phyloP scores from a whole-genome alignment of 495 filamentous ascomycete genomes.

The Talaromyces borbonicus region DNA sequence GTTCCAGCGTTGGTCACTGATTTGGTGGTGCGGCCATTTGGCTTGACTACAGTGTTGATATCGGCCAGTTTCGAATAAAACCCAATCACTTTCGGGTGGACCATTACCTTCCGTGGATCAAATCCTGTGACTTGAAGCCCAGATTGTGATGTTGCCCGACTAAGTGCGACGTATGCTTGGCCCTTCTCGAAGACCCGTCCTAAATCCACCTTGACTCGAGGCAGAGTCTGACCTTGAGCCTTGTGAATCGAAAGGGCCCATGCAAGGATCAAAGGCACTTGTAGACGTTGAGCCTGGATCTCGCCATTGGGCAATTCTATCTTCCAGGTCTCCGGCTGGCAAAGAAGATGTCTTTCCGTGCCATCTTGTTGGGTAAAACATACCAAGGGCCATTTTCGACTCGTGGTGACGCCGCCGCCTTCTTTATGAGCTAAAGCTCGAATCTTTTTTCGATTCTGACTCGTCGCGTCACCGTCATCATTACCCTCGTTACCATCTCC shows the following conservation, averaged over 20 bases:
- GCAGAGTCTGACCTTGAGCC: conserved; percentile 91
- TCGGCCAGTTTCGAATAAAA: conserved; percentile 78
- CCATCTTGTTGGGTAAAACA: conserved; percentile 73
- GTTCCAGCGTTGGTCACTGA: neutral
- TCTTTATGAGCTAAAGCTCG: conserved; percentile 33
- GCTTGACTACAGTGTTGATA: conserved; percentile 26
- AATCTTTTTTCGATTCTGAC: conserved; percentile 38
- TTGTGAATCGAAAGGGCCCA: conserved; percentile 98
- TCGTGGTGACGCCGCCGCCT: conserved; percentile 23
- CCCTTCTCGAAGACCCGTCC: conserved; percentile 92
- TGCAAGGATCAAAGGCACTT: conserved; percentile 71
- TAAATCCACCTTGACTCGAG: conserved; percentile 89
- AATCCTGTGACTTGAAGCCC: conserved; percentile 87
- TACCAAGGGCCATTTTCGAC: conserved; percentile 65
- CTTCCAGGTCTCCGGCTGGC: conserved; percentile 85
- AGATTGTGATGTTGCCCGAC: conserved; percentile 74
- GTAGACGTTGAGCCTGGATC: conserved; percentile 65
- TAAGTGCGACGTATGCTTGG: conserved; percentile 49
- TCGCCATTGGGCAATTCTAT: conserved; percentile 94
- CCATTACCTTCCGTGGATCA: conserved; percentile 86
- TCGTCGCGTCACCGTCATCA: conserved; percentile 32
- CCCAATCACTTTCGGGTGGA: conserved; percentile 71
- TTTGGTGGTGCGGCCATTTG: neutral
- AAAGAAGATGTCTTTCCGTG: conserved; percentile 65
- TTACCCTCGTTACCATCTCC: conserved; percentile 28